Conservation (phyloP, 2,329 filamentous ascomycete species). For the Xylariaceae sp. region DNA sequence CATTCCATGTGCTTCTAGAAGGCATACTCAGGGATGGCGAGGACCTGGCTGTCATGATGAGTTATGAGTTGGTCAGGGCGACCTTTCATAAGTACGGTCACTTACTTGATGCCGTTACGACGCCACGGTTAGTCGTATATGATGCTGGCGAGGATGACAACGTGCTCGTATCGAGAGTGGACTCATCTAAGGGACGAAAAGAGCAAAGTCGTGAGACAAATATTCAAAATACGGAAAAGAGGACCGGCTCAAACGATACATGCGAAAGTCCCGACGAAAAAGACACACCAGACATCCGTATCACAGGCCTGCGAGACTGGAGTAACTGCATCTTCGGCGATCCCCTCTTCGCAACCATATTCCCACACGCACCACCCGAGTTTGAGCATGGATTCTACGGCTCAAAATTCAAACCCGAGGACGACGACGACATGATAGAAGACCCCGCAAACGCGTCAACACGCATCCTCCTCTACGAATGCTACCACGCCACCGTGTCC, state of each 20-base stretch:
- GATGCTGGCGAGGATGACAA: conserved; percentile 48
- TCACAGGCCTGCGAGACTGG: conserved; percentile 55
- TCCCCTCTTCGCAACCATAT: conserved; percentile 48
- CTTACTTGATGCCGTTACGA: conserved; percentile 47
- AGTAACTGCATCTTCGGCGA: conserved; percentile 56
- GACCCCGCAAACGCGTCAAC: conserved; percentile 40
- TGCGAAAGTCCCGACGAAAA: conserved; percentile 8
- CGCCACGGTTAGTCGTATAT: conserved; percentile 49
- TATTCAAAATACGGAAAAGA: not conserved
- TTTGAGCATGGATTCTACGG: conserved; percentile 45
- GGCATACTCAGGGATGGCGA: conserved; percentile 54
- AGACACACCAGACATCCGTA: conserved; percentile 25
- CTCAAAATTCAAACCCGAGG: not conserved
- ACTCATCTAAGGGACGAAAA: conserved; percentile 3
- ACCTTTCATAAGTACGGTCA: conserved; percentile 47
- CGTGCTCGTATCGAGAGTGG: conserved; percentile 38
- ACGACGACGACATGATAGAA: conserved; percentile 34
- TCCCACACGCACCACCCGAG: conserved; percentile 41
- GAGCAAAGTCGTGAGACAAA: conserved; percentile 9
- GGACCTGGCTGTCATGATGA: conserved; percentile 53
- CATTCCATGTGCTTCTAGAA: conserved; percentile 54
- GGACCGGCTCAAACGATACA: not conserved
- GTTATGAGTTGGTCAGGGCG: conserved; percentile 49
- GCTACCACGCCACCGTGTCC: conserved; percentile 49
- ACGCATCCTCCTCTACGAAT: conserved; percentile 52